These are phyloP conservation scores for Wickerhamomyces chambardii DNA, from an alignment of 805 yeast genomes.

Conservation along the genomic window DNA sequence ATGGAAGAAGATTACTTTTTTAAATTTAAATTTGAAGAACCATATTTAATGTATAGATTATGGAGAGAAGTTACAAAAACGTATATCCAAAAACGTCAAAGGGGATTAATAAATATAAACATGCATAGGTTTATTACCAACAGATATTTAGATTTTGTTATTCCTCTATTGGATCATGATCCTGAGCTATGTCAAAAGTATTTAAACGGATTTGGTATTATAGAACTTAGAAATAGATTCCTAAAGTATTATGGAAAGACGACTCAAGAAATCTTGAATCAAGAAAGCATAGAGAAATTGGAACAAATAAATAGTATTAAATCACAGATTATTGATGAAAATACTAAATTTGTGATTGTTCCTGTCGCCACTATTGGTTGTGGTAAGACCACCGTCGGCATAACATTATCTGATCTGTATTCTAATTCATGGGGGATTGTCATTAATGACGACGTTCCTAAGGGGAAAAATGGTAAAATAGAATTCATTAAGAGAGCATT, in stretches of 20 bases:
- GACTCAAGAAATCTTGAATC: conserved; percentile 50
- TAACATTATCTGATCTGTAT: conserved; percentile 45
- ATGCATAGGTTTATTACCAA: conserved; percentile 54
- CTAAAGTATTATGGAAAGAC: conserved; percentile 40
- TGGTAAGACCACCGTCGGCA: conserved; percentile 83
- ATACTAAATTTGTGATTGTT: conserved; percentile 52
- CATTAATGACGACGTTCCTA: conserved; percentile 71
- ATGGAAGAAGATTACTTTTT: conserved; percentile 60
- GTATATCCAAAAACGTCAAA: conserved; percentile 26
- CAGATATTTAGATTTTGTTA: conserved; percentile 62
- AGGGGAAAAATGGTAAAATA: conserved; percentile 33
- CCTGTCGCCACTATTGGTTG: conserved; percentile 92
- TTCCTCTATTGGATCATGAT: conserved; percentile 41
- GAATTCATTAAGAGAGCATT: conserved; percentile 40
- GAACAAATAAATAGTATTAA: conserved; percentile 29
- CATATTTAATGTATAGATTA: conserved; percentile 83
- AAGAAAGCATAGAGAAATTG: conserved; percentile 27
- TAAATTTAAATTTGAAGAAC: conserved; percentile 93
- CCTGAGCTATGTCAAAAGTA: conserved; percentile 37
- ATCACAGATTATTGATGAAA: conserved; percentile 21
- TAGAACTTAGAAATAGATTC: conserved; percentile 61
- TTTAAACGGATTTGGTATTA: conserved; percentile 57
- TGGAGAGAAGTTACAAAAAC: conserved; percentile 80
- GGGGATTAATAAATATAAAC: conserved; percentile 27
- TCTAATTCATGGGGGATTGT: conserved; percentile 57